Percentiles rank a stretch among this genome's conserved stretches.
phyloP scores from a whole-genome alignment of 1,284 basidiomycete genomes.

The Sporisorium exsertum region DNA sequence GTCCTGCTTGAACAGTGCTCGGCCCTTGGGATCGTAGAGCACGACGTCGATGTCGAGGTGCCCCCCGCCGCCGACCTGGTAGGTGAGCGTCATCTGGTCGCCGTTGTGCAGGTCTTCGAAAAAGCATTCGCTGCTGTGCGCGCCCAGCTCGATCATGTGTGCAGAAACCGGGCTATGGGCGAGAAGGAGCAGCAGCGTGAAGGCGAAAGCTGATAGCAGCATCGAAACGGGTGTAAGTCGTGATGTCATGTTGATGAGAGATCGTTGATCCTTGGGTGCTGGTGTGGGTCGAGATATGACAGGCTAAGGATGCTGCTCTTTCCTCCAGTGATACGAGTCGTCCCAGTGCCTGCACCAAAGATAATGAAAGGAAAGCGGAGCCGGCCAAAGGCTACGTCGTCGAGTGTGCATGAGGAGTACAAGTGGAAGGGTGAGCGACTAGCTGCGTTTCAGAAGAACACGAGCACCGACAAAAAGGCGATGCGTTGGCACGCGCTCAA shows the following conservation, averaged over 20 bases:
- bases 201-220: constrained; percentile 4
- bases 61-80: constrained; percentile 96
- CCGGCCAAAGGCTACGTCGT: not conserved
- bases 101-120: constrained; percentile 95
- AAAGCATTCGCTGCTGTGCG: constrained; percentile 93
- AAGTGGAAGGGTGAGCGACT: not conserved
- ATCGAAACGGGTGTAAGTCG: constrained; percentile 5
- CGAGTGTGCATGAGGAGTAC: not conserved
- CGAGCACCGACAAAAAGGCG: not conserved
- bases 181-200: constrained; percentile 15
- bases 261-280: not conserved
- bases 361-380: not conserved
- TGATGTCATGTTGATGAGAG: not conserved
- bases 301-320: not conserved
- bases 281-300: not conserved
- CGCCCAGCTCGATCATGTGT: constrained; percentile 74
- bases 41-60: constrained; percentile 97
- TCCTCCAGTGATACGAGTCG: not conserved
- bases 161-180: constrained; percentile 9
- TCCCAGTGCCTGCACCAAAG: not conserved
- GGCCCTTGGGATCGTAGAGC: constrained; percentile 77
- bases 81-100: constrained; percentile 99
- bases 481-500: constrained; percentile 9
- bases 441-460: not conserved
- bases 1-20: constrained; percentile 80